Conservation (phyloP, 1,139 yeast genomes). For the Yamadazyma mexicana region DNA sequence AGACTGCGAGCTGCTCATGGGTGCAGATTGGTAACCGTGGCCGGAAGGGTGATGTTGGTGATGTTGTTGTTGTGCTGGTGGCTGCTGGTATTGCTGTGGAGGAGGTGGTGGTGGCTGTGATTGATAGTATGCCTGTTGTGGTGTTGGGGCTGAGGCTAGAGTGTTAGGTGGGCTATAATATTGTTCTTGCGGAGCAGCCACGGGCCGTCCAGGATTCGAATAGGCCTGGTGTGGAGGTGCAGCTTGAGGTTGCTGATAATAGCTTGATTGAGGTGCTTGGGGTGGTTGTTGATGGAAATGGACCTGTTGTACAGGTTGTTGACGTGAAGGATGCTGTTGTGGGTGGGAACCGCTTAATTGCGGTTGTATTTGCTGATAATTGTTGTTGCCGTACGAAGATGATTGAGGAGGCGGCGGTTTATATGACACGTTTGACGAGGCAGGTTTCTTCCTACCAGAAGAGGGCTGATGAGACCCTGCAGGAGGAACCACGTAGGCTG, state of each 20-base stretch:
- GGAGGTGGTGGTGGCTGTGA: constrained; percentile 12
- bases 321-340: constrained; percentile 15
- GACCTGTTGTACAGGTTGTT: constrained; percentile 14
- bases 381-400: constrained; percentile 5
- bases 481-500: constrained; percentile 32
- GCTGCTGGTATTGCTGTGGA: constrained; percentile 12
- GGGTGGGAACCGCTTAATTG: constrained; percentile 1
- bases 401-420: constrained; percentile 12
- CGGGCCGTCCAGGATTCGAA: constrained; percentile 8
- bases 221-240: constrained; percentile 10
- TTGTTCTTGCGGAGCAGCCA: constrained; percentile 17
- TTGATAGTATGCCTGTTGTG: constrained; percentile 12
- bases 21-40: constrained; percentile 2
- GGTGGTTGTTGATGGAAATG: constrained; percentile 10
- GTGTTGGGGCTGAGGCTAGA: constrained; percentile 13
- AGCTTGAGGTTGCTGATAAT: constrained; percentile 10
- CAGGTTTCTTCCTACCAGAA: constrained; percentile 5
- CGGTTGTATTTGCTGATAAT: constrained; percentile 7
- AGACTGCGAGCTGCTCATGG: constrained; percentile 2
- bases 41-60: constrained; percentile 2
- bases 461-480: constrained; percentile 5
- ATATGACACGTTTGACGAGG: constrained; percentile 11
- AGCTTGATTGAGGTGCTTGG: constrained; percentile 14
- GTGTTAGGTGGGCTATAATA: constrained; percentile 15
- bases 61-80: constrained; percentile 6